phyloP scores from a whole-genome alignment of 352 stramenopile genomes.

The Thraustochytrium sp. region DNA sequence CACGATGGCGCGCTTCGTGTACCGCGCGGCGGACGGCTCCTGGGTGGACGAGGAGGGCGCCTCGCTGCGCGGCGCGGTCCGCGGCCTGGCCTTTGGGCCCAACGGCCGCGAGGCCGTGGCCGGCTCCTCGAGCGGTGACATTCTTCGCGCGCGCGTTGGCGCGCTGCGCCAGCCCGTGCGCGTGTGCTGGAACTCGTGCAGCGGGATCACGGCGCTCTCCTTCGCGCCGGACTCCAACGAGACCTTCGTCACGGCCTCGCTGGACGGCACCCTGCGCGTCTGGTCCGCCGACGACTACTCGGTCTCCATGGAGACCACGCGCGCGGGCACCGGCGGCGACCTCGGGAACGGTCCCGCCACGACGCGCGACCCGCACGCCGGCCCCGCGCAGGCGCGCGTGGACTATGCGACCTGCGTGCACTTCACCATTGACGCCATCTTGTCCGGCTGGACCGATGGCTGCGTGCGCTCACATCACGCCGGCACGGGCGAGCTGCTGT shows the following conservation, averaged over 20 bases:
- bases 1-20: conserved; percentile 68
- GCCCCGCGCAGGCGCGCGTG: conserved; percentile 49
- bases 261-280: conserved; percentile 74
- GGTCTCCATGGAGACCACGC: conserved; percentile 57
- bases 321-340: too few relatives aligned
- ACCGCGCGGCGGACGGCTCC: conserved; percentile 65
- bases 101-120: conserved; percentile 60
- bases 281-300: conserved; percentile 81
- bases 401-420: conserved; percentile 66
- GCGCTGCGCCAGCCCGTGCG: conserved; percentile 13
- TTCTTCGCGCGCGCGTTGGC: conserved; percentile 59
- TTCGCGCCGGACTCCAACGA: conserved; percentile 70
- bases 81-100: background rate
- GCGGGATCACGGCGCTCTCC: conserved; percentile 64
- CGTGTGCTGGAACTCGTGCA: conserved; percentile 72
- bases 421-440: conserved; percentile 65
- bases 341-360: too few relatives aligned
- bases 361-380: too few relatives aligned
- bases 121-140: conserved; percentile 66
- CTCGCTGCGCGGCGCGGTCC: conserved; percentile 47
- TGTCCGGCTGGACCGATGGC: conserved; percentile 81
- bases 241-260: conserved; percentile 75
- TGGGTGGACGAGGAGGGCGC: conserved; percentile 64
- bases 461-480: conserved; percentile 74
- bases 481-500: conserved; percentile 70